Percentiles rank a stretch among this genome's conserved stretches.
phyloP scores from a whole-genome alignment of 768 basidiomycete genomes.

The Naganishia antarctica region DNA sequence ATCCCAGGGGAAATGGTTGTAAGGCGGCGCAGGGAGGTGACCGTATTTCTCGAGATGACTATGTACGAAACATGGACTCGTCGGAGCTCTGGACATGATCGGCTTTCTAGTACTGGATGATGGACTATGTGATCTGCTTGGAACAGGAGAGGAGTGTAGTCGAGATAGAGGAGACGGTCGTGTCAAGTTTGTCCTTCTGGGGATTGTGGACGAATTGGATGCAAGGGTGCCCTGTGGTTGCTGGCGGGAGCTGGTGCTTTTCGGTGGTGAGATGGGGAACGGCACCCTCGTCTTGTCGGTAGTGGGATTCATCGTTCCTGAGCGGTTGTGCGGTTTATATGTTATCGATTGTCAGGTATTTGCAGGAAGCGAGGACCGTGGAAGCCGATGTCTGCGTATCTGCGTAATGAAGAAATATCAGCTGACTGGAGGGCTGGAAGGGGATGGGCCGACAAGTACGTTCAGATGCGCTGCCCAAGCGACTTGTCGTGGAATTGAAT shows the following conservation, averaged over 20 bases:
- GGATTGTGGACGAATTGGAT: constrained; percentile 3
- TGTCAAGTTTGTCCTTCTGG: constrained; percentile 6
- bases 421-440: too few species aligned
- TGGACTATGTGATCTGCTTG: constrained; percentile 2
- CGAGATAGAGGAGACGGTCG: constrained; percentile 24
- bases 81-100: background rate
- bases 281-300: background rate
- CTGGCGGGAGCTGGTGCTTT: background rate
- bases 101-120: background rate
- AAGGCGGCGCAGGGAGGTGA: constrained; percentile 59
- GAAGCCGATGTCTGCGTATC: background rate
- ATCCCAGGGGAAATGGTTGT: constrained; percentile 5
- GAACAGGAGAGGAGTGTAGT: constrained; percentile 21
- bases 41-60: constrained; percentile 79
- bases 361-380: background rate
- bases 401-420: too few species aligned
- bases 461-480: too few species aligned
- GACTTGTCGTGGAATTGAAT: too few species aligned
- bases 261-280: background rate
- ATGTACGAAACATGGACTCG: constrained; percentile 79
- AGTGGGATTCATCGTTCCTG: constrained; percentile 5
- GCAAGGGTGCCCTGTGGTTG: background rate
- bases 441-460: too few species aligned
- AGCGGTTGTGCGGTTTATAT: background rate
- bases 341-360: background rate